A percentile compares a stretch with the other conserved stretches of the same genome.
phyloP scores from a whole-genome alignment of 2,329 filamentous ascomycete genomes.

The Trichoderma koningii region DNA sequence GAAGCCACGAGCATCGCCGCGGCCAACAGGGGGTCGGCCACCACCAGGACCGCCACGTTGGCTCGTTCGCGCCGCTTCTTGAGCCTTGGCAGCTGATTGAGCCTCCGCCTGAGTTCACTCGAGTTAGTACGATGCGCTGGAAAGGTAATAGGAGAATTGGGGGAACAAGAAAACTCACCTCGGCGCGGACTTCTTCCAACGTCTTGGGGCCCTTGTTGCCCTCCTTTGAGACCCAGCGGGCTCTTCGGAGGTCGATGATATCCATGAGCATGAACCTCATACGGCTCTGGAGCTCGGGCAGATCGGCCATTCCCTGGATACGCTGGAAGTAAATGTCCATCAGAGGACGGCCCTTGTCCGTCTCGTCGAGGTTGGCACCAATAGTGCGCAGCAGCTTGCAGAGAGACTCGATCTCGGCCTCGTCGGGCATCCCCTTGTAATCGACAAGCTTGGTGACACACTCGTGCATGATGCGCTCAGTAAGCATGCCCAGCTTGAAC shows the following conservation, averaged over 20 bases:
- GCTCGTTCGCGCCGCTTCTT: constrained; percentile 64
- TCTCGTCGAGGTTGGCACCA: constrained; percentile 79
- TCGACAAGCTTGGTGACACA: constrained; percentile 97
- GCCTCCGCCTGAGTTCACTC: constrained; percentile 61
- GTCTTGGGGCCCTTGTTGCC: constrained; percentile 95
- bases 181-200: constrained; percentile 84
- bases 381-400: constrained; percentile 91
- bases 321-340: constrained; percentile 94
- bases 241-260: constrained; percentile 77
- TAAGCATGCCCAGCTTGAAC: constrained; percentile 98
- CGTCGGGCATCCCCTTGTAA: constrained; percentile 89
- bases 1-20: constrained; percentile 85
- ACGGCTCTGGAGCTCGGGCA: constrained; percentile 80
- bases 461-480: constrained; percentile 98
- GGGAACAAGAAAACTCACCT: constrained; percentile 51
- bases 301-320: constrained; percentile 79
- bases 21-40: constrained; percentile 72
- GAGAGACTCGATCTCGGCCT: constrained; percentile 94
- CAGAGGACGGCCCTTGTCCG: constrained; percentile 79
- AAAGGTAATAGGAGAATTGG: neutral
- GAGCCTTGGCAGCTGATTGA: constrained; percentile 75
- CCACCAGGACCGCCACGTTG: constrained; percentile 67
- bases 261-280: constrained; percentile 97
- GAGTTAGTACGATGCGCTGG: constrained; percentile 31
- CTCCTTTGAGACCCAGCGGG: constrained; percentile 84